Evolutionary conservation across 108 stramenopile genomes (phyloP).

Genomic region (Nannochloropsis gaditana): DNA sequence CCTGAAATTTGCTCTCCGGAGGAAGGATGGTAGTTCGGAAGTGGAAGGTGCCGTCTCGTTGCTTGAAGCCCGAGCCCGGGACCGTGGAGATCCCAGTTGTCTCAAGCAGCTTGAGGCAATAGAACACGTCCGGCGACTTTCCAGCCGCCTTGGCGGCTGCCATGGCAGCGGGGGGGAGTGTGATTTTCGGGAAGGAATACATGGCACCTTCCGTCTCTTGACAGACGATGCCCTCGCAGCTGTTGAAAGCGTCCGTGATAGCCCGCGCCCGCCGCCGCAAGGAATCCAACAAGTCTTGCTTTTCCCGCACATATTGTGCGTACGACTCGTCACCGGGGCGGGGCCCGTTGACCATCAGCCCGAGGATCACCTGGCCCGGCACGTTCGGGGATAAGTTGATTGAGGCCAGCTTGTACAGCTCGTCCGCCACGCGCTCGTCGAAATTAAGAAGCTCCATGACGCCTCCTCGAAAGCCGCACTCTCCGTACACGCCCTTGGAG

Average conservation of each 20-base stretch:
- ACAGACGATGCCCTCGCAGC: constrained; percentile 77
- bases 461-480: constrained; percentile 90
- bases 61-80: constrained; percentile 93
- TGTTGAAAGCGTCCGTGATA: constrained; percentile 73
- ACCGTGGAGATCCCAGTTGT: constrained; percentile 90
- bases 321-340: constrained; percentile 66
- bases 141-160: constrained; percentile 62
- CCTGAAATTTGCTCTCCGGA: constrained; percentile 65
- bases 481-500: constrained; percentile 84
- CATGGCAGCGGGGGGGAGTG: constrained; percentile 72
- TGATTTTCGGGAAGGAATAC: constrained; percentile 87
- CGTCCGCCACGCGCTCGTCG: constrained; percentile 69
- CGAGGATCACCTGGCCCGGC: constrained; percentile 76
- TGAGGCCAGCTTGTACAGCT: constrained; percentile 86
- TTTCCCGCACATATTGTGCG: constrained; percentile 63
- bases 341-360: constrained; percentile 84
- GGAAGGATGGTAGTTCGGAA: constrained; percentile 92
- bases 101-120: constrained; percentile 81
- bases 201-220: constrained; percentile 85
- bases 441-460: constrained; percentile 80
- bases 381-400: constrained; percentile 80
- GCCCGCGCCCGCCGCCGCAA: constrained; percentile 71
- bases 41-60: constrained; percentile 81
- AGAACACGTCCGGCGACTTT: constrained; percentile 78
- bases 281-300: constrained; percentile 60